Evolutionary conservation across 1,284 basidiomycete species (phyloP), one percentile per base, ranked within the genome.

Genomic region (Apiotrichum montevideense): DNA sequence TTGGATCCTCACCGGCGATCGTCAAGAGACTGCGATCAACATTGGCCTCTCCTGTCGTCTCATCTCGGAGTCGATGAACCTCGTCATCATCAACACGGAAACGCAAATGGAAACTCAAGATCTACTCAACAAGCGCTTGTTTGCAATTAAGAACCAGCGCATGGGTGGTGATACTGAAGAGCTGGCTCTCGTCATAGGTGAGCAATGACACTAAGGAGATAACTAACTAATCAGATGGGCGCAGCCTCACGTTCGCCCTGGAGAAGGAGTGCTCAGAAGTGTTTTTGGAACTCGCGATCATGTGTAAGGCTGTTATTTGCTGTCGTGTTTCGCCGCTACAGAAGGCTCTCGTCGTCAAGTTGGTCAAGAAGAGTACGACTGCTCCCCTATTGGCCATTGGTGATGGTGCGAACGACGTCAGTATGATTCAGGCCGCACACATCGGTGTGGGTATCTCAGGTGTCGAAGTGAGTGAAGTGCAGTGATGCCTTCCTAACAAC

Each of bases 1-100:
- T 40, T 99, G 96, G 96, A 93, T 99, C 9, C 78, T 98, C 50
- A 98, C 96, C 1, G 96, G 96, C 2, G 96, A 99, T 76, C 81
- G 95, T 61, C 95, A 98, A 79, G 96, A 99, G 77, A 99, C 96
- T 2, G 96, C 96, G 11, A 98, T 98, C 79, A 98, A 98, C 70
- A 98, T 99, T 63, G 96, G 96, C 51, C 86, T 98, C 81, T 94
- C 91, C 2, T 98, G 95, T 79, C 84, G 92, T 59, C 77, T 98
- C 63, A 98, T 98, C 59, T 93, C 92, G 2, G 96, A 98, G 78
- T 93, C 90, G 11, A 99, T 98, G 96, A 98, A 96, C 73, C 68
- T 98, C 78, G 93, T 93, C 66, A 88, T 95, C 56, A 87, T 98
- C 59, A 98, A 98, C 68, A 95, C 98, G 71, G 88, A 89, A 60